Base-by-base conservation (phyloP, 148 eudicot species). In the Dianthus caryophyllus region DNA sequence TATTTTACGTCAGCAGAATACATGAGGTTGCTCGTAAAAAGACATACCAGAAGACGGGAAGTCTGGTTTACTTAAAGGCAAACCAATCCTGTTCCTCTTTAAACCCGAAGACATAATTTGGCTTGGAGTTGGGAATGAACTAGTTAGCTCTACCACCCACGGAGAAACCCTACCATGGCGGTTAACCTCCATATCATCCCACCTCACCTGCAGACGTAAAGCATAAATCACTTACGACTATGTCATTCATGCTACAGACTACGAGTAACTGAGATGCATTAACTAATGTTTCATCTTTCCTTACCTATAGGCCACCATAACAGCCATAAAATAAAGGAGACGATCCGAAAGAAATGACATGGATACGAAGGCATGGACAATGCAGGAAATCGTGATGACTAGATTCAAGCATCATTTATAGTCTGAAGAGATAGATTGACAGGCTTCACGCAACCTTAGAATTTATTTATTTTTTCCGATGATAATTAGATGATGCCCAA, bases 111-210 rank as follows among this genome's bases (percentile, higher is more conserved):
- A 69, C 73, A 81, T 60, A 12, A 86, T 27, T 66, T 75, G 82
- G 72, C 80, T 83, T 56, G 96, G 72, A 65, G 77, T 79, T 29
- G 89, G 82, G 69, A 81, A 74, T 2, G 96, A 79, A 76, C 96
- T 85, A 29, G 80, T 73, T 62, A 77, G 93, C 76, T 95, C 93
- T 61, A 95, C 85, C 71, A 90, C 99, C 99, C 99, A 95, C 24
- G 99, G 99, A 54, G 99, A 95, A 29, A 95, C 90, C 82, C 97
- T 84, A 68, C 89, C 85, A 62, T 81, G 96, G 61, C 86, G 84
- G 38, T 79, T 76, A 43, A 70, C 74, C 66, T 90, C 97, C 49
- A 73, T 71, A 75, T 88, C 93, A 72, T 94, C 99, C 99, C 99
- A 95, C 79, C 97, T 80, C 41, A 95, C 99, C 99, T 95, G 89